A percentile compares a stretch with the other conserved stretches of the same genome.
phyloP scores from a whole-genome alignment of 2,329 filamentous ascomycete genomes.

The Aspergillus amoenus region DNA sequence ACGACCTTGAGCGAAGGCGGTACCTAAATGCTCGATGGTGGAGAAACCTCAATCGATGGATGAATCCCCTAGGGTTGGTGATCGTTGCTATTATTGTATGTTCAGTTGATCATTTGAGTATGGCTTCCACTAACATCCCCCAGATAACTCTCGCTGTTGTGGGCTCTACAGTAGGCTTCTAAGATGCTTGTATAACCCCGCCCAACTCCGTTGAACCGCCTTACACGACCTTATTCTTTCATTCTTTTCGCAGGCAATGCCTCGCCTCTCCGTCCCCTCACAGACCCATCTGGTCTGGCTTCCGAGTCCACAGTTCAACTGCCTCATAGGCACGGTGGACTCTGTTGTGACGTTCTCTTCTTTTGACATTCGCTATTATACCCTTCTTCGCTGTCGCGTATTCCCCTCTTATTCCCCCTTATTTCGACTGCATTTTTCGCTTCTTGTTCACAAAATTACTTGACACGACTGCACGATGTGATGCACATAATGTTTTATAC shows the following conservation, averaged over 20 bases:
- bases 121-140: slow-evolving; percentile 9
- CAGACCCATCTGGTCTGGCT: slow-evolving; percentile 12
- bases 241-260: slow-evolving; percentile 8
- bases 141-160: slow-evolving; percentile 33
- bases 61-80: slow-evolving; percentile 57
- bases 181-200: neutral
- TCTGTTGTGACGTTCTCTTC: neutral
- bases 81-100: slow-evolving; percentile 57
- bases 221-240: neutral
- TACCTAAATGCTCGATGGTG: slow-evolving; percentile 64
- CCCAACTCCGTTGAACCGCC: neutral
- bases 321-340: slow-evolving; percentile 4
- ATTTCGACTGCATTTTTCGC: slow-evolving; percentile 16
- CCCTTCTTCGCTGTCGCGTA: slow-evolving; percentile 3
- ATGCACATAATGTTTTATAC: slow-evolving; percentile 29
- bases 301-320: slow-evolving; percentile 9
- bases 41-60: slow-evolving; percentile 62
- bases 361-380: neutral
- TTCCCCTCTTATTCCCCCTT: neutral
- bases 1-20: slow-evolving; percentile 48
- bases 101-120: slow-evolving; percentile 10
- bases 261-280: neutral
- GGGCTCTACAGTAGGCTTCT: slow-evolving; percentile 35
- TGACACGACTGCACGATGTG: slow-evolving; percentile 33
- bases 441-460: slow-evolving; percentile 21